A percentile compares a stretch with the other conserved stretches of the same genome.
These are phyloP conservation scores for Pichia exigua DNA, from an alignment of 805 yeast species.

Conservation along the genomic window DNA sequence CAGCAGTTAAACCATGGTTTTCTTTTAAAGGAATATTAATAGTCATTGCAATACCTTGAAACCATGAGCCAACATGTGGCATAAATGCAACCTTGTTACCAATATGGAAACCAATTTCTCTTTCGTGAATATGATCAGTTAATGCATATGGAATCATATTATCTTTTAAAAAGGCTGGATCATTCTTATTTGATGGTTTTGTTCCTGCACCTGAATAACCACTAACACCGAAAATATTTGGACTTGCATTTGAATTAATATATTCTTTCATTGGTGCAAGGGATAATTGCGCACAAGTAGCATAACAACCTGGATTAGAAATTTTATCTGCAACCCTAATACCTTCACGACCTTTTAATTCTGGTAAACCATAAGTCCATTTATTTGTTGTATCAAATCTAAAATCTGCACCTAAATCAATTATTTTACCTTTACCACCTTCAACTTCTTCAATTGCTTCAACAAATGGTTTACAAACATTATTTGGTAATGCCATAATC, in stretches of 20 bases:
- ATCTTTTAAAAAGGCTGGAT: conserved; percentile 60
- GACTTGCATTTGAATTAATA: conserved; percentile 48
- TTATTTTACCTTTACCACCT: conserved; percentile 64
- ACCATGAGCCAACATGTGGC: conserved; percentile 99
- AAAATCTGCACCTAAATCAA: conserved; percentile 93
- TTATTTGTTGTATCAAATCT: conserved; percentile 82
- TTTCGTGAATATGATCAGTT: conserved; percentile 96
- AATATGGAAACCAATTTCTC: conserved; percentile 77
- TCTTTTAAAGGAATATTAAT: conserved; percentile 79
- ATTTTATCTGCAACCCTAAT: conserved; percentile 73
- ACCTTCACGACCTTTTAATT: conserved; percentile 58
- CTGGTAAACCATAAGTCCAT: conserved; percentile 96
- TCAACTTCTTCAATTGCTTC: conserved; percentile 64
- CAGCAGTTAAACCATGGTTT: conserved; percentile 49
- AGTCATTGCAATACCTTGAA: conserved; percentile 95
- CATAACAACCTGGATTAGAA: conserved; percentile 97
- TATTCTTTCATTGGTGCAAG: conserved; percentile 77
- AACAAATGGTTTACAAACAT: conserved; percentile 86
- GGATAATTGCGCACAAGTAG: conserved; percentile 95
- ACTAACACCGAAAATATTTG: conserved; percentile 89
- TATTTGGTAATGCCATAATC: conserved; percentile 99
- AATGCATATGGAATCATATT: conserved; percentile 91
- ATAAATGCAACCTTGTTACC: conserved; percentile 78
- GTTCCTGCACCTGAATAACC: conserved; percentile 99
- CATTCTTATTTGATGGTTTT: conserved; percentile 95